Conservation (phyloP, 257 asterid species). For the Leptodermis oblonga region DNA sequence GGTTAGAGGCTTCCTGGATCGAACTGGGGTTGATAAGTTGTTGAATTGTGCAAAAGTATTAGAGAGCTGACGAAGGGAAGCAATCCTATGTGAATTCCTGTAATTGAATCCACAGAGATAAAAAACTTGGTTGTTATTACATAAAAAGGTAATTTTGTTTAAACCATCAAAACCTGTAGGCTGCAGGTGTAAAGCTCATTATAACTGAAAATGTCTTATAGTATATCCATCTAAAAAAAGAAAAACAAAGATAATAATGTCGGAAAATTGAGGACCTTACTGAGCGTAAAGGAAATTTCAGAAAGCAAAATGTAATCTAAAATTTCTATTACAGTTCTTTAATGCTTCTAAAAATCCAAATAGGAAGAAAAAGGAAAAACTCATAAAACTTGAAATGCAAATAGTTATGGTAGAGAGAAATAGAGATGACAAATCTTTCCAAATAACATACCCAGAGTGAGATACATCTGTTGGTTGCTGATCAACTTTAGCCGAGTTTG, state of each 20-base stretch:
- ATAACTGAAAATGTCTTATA: not conserved
- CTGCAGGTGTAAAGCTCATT: not conserved
- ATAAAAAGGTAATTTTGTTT: not conserved
- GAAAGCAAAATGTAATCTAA: not conserved
- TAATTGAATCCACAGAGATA: not conserved
- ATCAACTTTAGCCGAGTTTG: conserved; percentile 58
- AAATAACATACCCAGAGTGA: conserved; percentile 65
- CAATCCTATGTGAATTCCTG: conserved; percentile 57
- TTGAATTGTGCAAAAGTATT: conserved; percentile 81
- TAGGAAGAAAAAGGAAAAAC: not conserved
- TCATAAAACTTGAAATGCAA: not conserved
- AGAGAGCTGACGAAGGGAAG: conserved; percentile 81
- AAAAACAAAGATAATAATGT: not conserved
- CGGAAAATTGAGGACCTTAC: not conserved
- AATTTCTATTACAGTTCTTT: not conserved
- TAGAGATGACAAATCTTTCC: conserved; percentile 12
- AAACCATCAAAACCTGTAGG: not conserved
- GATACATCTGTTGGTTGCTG: conserved; percentile 65
- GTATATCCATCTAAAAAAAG: not conserved
- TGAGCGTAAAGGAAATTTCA: not conserved
- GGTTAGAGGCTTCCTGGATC: conserved; percentile 80
- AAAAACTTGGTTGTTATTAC: not conserved
- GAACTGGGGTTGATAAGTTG: conserved; percentile 57
- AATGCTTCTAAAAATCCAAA: not conserved
- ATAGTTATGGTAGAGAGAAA: not conserved